Evolutionary conservation across 2,329 filamentous ascomycete species (phyloP), one percentile per base, ranked within the genome.

Genomic region (Curvularia lunata): DNA sequence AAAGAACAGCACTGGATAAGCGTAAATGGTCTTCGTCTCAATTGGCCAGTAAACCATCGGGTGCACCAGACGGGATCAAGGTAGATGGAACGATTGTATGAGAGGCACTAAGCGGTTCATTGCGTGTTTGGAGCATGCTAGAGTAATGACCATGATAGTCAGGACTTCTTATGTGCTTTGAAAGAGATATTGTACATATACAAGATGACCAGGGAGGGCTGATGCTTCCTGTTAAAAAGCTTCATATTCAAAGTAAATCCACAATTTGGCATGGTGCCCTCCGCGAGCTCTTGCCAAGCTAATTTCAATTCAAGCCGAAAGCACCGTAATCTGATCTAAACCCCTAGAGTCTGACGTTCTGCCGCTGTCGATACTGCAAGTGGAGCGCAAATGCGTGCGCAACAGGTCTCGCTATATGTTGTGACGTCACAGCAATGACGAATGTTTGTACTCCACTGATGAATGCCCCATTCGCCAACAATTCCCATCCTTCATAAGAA

Each of bases 1-100:
- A n/a, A 77, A 78, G 66, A 67, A 72, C 49, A 74, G 57, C 41
- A 28, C 52, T 5, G 53, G 73, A 38, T 59, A 48, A 23, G 37
- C 18, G 13, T 28, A 19, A 4, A 7, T 1, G 9, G 8, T 19
- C 2, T 21, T 16, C 2, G 9, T 28, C 5, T 5, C 37, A 19
- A 3, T 37, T 21, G 27, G 13, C 3, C 18, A 12, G 27, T 37
- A 13, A 37, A 18, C 7, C 2, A 5, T 21, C 10, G 2, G 41
- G 23, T 19, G 9, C 7, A 34, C 16, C 21, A 10, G 3, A 2
- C 37, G 18, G 16, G 5, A 23, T 5, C n/a, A 43, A 25, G n/a
- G n/a, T n/a, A 19, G 34, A 10, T n/a, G 23, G 10, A 12, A 13
- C 12, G 7, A n/a, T 16, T 7, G n/a, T 8, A 18, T 30, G n/a